Conservation (phyloP, 2,329 filamentous ascomycete genomes). For the Mycocentrospora acerina region DNA sequence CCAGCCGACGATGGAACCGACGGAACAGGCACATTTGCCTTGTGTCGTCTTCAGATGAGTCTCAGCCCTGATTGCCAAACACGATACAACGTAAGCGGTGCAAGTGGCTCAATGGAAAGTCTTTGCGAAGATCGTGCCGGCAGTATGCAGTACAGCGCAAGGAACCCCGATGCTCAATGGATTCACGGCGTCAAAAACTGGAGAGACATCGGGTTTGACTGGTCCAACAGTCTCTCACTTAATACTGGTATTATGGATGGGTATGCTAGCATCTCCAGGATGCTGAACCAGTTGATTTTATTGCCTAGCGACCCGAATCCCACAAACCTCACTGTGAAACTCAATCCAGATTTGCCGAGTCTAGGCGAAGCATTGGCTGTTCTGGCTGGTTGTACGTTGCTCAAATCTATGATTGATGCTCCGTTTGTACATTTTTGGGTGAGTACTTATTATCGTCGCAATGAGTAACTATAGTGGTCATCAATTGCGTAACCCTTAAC, state of each 20-base stretch:
- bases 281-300: slow-evolving; percentile 49
- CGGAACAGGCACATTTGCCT: slow-evolving; percentile 52
- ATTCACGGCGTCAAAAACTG: slow-evolving; percentile 50
- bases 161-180: slow-evolving; percentile 57
- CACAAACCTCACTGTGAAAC: slow-evolving; percentile 27
- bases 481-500: too few species aligned
- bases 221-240: slow-evolving; percentile 47
- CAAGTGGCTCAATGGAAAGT: slow-evolving; percentile 61
- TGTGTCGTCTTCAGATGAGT: slow-evolving; percentile 69
- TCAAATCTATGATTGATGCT: slow-evolving; percentile 60
- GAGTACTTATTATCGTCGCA: slow-evolving; percentile 9
- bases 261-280: slow-evolving; percentile 46
- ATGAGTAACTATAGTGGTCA: too few species aligned
- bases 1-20: slow-evolving; percentile 19
- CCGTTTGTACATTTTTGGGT: slow-evolving; percentile 59
- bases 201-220: slow-evolving; percentile 47
- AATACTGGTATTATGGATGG: slow-evolving; percentile 47
- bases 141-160: slow-evolving; percentile 56
- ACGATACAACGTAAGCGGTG: slow-evolving; percentile 46
- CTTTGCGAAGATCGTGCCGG: slow-evolving; percentile 62
- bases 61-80: slow-evolving; percentile 69
- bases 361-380: slow-evolving; percentile 75
- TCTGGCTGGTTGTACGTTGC: slow-evolving; percentile 65
- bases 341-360: slow-evolving; percentile 61
- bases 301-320: slow-evolving; percentile 18